Evolutionary conservation across 148 eudicot genomes (phyloP).

Genomic region (Vaccinium corymbosum): DNA sequence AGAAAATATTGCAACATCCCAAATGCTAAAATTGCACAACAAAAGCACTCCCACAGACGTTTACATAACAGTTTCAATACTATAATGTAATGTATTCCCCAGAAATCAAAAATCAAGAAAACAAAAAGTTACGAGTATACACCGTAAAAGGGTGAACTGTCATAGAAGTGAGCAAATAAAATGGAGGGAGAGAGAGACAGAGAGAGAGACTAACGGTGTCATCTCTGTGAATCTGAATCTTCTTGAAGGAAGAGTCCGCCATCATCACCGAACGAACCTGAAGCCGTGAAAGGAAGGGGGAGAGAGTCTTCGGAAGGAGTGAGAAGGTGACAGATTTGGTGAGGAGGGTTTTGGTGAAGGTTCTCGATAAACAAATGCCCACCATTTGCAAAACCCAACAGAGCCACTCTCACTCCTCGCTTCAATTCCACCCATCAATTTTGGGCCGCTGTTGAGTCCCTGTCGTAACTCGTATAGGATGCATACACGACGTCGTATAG

Average conservation of each 20-base stretch:
- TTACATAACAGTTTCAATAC: background rate
- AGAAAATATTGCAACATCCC: background rate
- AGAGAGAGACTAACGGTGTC: constrained; percentile 50
- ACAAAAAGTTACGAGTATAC: background rate
- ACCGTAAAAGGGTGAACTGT: background rate
- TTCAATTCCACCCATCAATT: no score
- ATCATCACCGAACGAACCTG: constrained; percentile 66
- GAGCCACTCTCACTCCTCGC: background rate
- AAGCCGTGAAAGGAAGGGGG: constrained; percentile 21
- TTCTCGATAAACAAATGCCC: constrained; percentile 26
- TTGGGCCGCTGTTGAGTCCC: no score
- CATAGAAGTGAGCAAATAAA: background rate
- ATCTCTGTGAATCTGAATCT: constrained; percentile 70
- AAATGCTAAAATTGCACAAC: background rate
- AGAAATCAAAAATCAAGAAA: background rate
- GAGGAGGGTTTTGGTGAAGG: constrained; percentile 25
- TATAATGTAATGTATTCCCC: background rate
- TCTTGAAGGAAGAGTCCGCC: constrained; percentile 59
- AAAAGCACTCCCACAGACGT: background rate
- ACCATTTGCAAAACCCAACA: background rate
- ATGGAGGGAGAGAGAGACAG: background rate
- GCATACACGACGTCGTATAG: no score
- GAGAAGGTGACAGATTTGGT: background rate
- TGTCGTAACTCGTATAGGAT: no score
- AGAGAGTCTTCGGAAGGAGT: constrained; percentile 8